Conservation (phyloP, 139 green algal species). For the Astrephomene gubernaculifera region DNA sequence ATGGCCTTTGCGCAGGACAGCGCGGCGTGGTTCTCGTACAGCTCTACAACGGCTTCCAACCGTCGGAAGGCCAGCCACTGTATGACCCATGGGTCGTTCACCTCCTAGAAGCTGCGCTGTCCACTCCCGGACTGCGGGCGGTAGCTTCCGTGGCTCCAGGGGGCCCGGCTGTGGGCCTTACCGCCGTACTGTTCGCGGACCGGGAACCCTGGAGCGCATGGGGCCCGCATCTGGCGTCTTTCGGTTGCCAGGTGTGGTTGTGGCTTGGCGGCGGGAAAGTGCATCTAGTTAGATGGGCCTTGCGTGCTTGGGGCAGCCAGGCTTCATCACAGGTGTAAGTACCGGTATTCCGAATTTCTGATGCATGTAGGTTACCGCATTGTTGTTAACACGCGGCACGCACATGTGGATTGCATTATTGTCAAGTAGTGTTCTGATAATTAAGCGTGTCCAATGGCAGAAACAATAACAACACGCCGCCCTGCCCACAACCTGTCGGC, state of each 20-base stretch:
- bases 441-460: too few relatives aligned
- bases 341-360: too few relatives aligned
- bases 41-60: conserved; percentile 58
- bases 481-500: too few relatives aligned
- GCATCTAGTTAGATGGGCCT: background rate
- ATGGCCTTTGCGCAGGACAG: too few relatives aligned
- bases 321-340: too few relatives aligned
- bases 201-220: conserved; percentile 52
- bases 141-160: conserved; percentile 36
- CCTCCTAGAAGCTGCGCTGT: conserved; percentile 38
- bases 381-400: too few relatives aligned
- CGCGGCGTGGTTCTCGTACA: conserved; percentile 51
- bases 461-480: too few relatives aligned
- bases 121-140: conserved; percentile 6
- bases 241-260: conserved; percentile 46
- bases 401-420: too few relatives aligned
- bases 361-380: too few relatives aligned
- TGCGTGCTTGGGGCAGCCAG: too few relatives aligned
- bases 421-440: too few relatives aligned
- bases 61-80: conserved; percentile 41
- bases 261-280: background rate
- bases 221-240: conserved; percentile 51
- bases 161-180: conserved; percentile 46
- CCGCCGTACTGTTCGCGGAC: conserved; percentile 48
- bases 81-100: conserved; percentile 42